Evolutionary conservation across 805 yeast species (phyloP), one percentile per base, ranked within the genome.

Genomic region (Groenewaldozyma salmanticensis): DNA sequence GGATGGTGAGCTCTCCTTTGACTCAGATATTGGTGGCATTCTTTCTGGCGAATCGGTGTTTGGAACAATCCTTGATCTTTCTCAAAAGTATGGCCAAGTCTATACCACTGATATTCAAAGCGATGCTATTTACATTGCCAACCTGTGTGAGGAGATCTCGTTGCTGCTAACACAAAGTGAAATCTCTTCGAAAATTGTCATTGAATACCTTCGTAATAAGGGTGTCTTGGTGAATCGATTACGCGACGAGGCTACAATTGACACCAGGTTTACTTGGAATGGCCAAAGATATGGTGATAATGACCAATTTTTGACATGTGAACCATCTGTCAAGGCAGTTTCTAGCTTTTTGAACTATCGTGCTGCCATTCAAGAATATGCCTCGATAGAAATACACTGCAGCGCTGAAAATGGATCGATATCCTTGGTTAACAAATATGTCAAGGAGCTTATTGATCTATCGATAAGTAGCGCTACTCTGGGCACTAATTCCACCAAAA

Each of bases 301-400:
- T 39, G 51, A 64, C 31, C 67, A 68, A 0, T 60, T 71, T 31
- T 60, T 71, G 45, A 73, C 77, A 27, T 31, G 43, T 7, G 38
- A 43, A 4, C 35, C 46, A 15, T 46, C 50, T 1, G 31, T 33
- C 6, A 18, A 16, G 5, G 19, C 40, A 5, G 66, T 90, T 0
- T 61, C 76, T 21, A 66, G 77, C 1, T 81, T 84, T 49, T 68
- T 80, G 38, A 69, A 65, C 32, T 78, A 74, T 47, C 70, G 95
- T 52, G 70, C 76, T 33, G 62, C 69, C 16, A 61, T 81, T 11
- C 62, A 85, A 19, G 82, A 81, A 47, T 75, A 77, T 50, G 60
- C 85, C 45, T 73, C 88, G 15, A 60, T 81, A 40, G 94, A 86
- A 48, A 66, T 90, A n/a, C 87, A 81, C 54, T 70, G 70, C 42